These are phyloP conservation scores for Dactylellina haptotyla DNA, from an alignment of 2,329 filamentous ascomycete genomes.

Conservation along the genomic window DNA sequence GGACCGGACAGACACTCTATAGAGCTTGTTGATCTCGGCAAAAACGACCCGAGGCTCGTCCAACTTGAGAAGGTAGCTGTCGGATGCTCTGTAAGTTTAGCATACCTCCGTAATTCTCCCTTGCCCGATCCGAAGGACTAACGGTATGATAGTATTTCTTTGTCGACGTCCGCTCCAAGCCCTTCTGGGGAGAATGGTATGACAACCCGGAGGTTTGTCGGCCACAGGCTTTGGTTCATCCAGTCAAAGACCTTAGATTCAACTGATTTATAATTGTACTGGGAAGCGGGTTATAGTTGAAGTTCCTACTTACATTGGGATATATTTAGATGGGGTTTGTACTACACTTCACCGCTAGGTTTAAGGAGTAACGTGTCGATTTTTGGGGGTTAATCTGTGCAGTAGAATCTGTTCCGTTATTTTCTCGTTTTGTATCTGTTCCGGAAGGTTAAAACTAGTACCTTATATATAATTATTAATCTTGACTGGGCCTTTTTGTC, in stretches of 20 bases:
- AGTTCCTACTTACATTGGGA: too few species aligned
- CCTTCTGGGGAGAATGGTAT: slow-evolving; percentile 40
- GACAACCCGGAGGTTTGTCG: slow-evolving; percentile 15
- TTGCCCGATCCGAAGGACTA: not conserved
- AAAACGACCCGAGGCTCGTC: slow-evolving; percentile 42
- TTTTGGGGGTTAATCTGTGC: too few species aligned
- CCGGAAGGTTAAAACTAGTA: too few species aligned
- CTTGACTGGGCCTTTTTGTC: too few species aligned
- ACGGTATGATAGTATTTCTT: slow-evolving; percentile 35
- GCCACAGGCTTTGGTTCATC: slow-evolving; percentile 44
- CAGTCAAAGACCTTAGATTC: slow-evolving; percentile 27
- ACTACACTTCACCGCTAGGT: too few species aligned
- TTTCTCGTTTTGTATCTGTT: too few species aligned
- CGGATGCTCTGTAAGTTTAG: slow-evolving; percentile 36
- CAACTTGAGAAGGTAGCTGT: slow-evolving; percentile 19
- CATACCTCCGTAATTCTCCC: not conserved
- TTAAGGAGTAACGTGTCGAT: too few species aligned
- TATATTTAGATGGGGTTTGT: too few species aligned
- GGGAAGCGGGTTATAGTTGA: too few species aligned
- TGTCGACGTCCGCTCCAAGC: slow-evolving; percentile 28
- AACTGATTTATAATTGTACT: slow-evolving; percentile 12
- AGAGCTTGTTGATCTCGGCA: slow-evolving; percentile 11
- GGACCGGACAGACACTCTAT: slow-evolving; percentile 10
- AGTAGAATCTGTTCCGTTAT: too few species aligned
- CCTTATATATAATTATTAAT: too few species aligned